phyloP scores from a whole-genome alignment of 371 early-diverging fungal species.

The Lichtheimia ramosa region DNA sequence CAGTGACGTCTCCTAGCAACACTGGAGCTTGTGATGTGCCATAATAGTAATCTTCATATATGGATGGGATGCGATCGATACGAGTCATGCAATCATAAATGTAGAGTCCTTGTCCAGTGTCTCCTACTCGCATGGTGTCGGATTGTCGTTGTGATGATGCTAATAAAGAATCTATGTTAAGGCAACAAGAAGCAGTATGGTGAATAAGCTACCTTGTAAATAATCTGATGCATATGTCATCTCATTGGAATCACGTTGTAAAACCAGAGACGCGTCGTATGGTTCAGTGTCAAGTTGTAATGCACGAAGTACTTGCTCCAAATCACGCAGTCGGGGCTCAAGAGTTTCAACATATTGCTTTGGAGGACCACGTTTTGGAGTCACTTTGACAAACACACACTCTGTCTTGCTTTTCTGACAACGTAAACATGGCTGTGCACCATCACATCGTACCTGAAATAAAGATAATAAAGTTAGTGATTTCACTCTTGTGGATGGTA shows the following conservation, averaged over 20 bases:
- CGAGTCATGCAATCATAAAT: slow-evolving; percentile 17
- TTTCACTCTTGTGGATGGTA: neutral
- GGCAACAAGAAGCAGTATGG: neutral
- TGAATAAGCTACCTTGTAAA: neutral
- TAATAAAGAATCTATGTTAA: too few species aligned
- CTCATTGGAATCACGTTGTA: neutral
- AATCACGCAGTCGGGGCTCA: slow-evolving; percentile 35
- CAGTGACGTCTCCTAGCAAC: neutral
- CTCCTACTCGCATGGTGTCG: slow-evolving; percentile 15
- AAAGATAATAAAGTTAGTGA: neutral
- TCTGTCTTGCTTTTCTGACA: slow-evolving; percentile 38
- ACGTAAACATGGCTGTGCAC: slow-evolving; percentile 45
- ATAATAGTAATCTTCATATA: slow-evolving; percentile 5
- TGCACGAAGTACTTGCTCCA: slow-evolving; percentile 30
- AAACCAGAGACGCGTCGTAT: neutral
- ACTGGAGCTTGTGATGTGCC: neutral
- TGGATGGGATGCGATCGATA: slow-evolving; percentile 26
- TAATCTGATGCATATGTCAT: neutral
- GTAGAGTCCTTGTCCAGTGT: slow-evolving; percentile 26
- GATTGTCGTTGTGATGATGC: slow-evolving; percentile 3
- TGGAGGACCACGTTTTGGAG: slow-evolving; percentile 42
- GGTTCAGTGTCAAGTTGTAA: slow-evolving; percentile 7
- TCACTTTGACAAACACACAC: slow-evolving; percentile 43
- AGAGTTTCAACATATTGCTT: slow-evolving; percentile 48
- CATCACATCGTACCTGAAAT: slow-evolving; percentile 51